Base-by-base conservation (phyloP, 129 eudicot genomes). In the Tagetes patula region DNA sequence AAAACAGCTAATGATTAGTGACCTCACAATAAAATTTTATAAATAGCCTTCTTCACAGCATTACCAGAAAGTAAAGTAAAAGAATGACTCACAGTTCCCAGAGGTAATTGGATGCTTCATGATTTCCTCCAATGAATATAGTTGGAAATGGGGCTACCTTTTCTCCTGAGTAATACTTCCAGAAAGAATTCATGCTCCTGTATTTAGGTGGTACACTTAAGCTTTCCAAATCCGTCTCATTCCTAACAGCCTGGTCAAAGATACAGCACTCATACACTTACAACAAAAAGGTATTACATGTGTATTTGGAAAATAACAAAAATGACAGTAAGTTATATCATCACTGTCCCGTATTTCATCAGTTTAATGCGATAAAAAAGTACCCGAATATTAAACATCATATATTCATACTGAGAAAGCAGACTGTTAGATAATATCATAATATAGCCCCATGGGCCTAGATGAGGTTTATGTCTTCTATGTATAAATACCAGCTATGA, bases 41-140 rank as follows among this genome's bases (percentile, higher is more conserved):
- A 48, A 48, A 14, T 54, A 56, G 63, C 36, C 36, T 31, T 56
- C 63, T 56, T 56, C 63, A 56, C 31, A 56, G 63, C 58, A 50
- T 50, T 50, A 20, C 34, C 10, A 54, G 7, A 8, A 54, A 54
- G 34, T 54, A 54, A 20, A 54, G 27, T 60, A 9, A 4, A 34
- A 1, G 66, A 67, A 33, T 43, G 12, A 87, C 97, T 81, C 67
- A 91, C 97, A 92, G 65, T 84, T 92, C 96, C 97, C 97, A 92
- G 27, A 92, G 93, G 72, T 88, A 90, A 84, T 90, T 94, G 52
- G 99, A 94, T 14, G 99, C 99, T 80, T 94, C 99, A 50, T 94
- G 99, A 77, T 94, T 94, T 53, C 99, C 99, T n/a, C 99, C 99
- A 47, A 94, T 86, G 75, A 94, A 90, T 30, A 94, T 76, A 42